Evolutionary conservation across 306 rosid species (phyloP), one percentile per base, ranked within the genome.

Genomic region (Cicer judaicum): DNA sequence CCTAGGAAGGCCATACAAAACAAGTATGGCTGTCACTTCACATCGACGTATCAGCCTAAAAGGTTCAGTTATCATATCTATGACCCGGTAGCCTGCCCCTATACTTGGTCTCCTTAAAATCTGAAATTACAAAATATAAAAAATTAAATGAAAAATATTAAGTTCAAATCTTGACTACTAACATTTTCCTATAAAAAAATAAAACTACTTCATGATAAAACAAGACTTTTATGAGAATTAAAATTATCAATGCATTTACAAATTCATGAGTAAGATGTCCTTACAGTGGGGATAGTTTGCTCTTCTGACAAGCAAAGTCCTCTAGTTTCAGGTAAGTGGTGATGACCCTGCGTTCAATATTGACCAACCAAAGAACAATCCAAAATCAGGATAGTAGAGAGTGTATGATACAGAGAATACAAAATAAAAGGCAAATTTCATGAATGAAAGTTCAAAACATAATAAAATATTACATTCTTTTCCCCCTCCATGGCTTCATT

Each of bases 401-500:
- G 55, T 14, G 64, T 8, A 57, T 9, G 13, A 47, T 36, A 40
- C 41, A 16, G 19, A 36, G 42, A 72, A 24, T 5, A 44, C 10
- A 73, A 53, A 53, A 21, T 8, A n/a, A 66, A 77, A 9, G 62
- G 49, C 53, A 50, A 11, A 15, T 59, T 29, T 36, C 12, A 36
- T 39, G 75, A 9, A 65, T n/a, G 16, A 66, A 69, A 46, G 49
- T 64, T 73, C 21, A 44, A 62, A 57, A 39, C 24, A 15, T 1
- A 19, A 44, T 1, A 19, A 44, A 60, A 38, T 52, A 57, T 82
- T 89, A 90, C 99, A 78, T 87, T 90, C 77, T 92, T 95, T 73
- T 95, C 99, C 60, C 98, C 99, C 67, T 92, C 99, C 93, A 95
- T 92, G 78, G 99, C 99, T 85, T 95, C 98, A 34, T 95, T 95